Evolutionary conservation across 495 filamentous ascomycete species (phyloP).

Genomic region (Durotheca rogersii): DNA sequence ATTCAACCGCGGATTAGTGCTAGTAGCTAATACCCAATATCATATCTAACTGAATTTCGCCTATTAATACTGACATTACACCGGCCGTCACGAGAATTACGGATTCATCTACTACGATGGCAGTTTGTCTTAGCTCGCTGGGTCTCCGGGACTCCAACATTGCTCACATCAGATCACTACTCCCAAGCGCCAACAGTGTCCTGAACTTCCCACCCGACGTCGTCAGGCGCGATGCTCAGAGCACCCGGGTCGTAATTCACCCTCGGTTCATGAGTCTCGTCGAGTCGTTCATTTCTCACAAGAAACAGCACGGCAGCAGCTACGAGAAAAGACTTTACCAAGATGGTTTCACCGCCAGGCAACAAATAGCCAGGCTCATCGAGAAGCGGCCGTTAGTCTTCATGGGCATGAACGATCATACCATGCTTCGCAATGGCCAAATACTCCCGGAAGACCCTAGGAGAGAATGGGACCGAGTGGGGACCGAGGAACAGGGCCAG

Average conservation of each 20-base stretch:
- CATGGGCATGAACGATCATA: constrained; percentile 13
- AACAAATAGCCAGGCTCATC: constrained; percentile 25
- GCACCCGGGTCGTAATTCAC: constrained; percentile 30
- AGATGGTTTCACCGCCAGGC: constrained; percentile 16
- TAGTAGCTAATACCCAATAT: too few species aligned
- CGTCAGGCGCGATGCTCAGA: constrained; percentile 18
- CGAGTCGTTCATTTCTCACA: constrained; percentile 24
- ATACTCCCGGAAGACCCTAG: neutral
- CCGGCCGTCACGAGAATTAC: too few species aligned
- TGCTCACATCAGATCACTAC: constrained; percentile 9
- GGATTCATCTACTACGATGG: too few species aligned
- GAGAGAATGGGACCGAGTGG: constrained; percentile 29
- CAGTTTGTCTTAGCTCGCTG: too few species aligned
- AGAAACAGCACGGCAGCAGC: constrained; percentile 14
- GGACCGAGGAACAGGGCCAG: constrained; percentile 11
- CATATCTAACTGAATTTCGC: too few species aligned
- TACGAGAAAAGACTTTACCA: constrained; percentile 19
- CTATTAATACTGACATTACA: too few species aligned
- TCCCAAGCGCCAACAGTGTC: constrained; percentile 24
- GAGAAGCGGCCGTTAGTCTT: constrained; percentile 30
- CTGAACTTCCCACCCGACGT: constrained; percentile 11
- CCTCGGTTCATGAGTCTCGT: constrained; percentile 22
- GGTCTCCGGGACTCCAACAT: constrained; percentile 18
- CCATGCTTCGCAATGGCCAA: constrained; percentile 16
- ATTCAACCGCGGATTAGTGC: too few species aligned